These are phyloP conservation scores for Komagataella phaffii DNA, from an alignment of 805 yeast species.

Conservation along the genomic window DNA sequence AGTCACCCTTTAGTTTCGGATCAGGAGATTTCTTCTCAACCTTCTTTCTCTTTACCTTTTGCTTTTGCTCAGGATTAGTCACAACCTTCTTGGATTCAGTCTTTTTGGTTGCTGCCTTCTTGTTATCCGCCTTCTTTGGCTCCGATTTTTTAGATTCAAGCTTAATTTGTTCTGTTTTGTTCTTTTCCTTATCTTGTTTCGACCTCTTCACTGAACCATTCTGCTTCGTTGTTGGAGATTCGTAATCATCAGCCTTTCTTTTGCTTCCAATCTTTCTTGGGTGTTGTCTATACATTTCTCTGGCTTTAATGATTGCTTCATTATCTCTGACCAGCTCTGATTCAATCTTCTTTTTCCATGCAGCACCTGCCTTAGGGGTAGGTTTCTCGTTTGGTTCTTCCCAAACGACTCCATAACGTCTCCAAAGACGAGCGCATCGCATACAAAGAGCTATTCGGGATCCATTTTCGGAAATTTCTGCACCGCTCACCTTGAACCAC, in stretches of 20 bases:
- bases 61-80: not conserved
- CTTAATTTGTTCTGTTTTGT: not conserved
- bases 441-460: slow-evolving; percentile 50
- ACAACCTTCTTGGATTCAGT: not conserved
- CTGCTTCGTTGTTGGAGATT: not conserved
- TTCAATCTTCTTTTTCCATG: slow-evolving; percentile 53
- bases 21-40: not conserved
- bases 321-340: slow-evolving; percentile 55
- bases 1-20: not conserved
- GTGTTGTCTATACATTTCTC: slow-evolving; percentile 19
- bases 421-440: slow-evolving; percentile 86
- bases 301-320: slow-evolving; percentile 34
- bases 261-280: slow-evolving; percentile 8
- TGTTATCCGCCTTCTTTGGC: not conserved
- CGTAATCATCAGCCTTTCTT: not conserved
- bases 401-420: slow-evolving; percentile 83
- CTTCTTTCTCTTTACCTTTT: not conserved
- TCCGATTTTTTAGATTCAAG: not conserved
- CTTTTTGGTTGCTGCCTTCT: not conserved
- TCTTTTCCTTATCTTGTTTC: not conserved
- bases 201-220: not conserved
- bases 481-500: slow-evolving; percentile 69
- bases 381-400: slow-evolving; percentile 56
- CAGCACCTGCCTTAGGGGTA: slow-evolving; percentile 28
- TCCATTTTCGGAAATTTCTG: slow-evolving; percentile 22